Evolutionary conservation across 768 basidiomycete genomes (phyloP), one percentile per base, ranked within the genome.

Genomic region (Postia placenta): DNA sequence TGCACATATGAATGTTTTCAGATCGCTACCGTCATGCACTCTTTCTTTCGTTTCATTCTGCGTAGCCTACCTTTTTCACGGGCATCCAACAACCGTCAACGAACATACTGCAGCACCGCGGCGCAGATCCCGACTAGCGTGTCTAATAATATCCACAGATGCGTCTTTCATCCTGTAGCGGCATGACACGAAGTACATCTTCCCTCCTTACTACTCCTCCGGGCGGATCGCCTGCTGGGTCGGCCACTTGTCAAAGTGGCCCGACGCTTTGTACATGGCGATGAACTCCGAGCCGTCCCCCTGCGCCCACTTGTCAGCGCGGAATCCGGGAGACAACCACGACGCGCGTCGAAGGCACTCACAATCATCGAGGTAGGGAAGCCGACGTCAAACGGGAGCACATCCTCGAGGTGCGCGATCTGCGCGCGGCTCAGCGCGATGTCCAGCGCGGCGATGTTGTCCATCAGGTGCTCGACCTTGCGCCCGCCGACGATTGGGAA

Each of bases 401-500:
- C 57, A 12, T 63, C 57, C 40, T 79, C 76, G 11, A 80, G 49
- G 36, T 64, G 68, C 26, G 66, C 61, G 27, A 78, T 70, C 17
- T 78, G 74, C 27, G 70, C 68, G 0, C 62, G 51, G 2, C 68
- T 69, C 28, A 79, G 67, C 0, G 64, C 49, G 27, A 80, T 71
- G 11, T 69, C 64, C 3, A 79, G 56, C 2, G 77, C 74, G 52
- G 77, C 68, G 17, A 78, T 49, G 51, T 78, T 80, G 38, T 68
- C 69, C 42, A 62, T 37, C 12, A 79, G 58, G 33, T 79, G 72
- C 53, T 75, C 74, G 25, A 75, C 61, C 53, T 75, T 79, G 35
- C 74, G 65, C 0, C 73, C 70, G 3, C 75, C 74, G n/a, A 76
- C 58, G 50, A 77, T 65, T 0, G 74, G 74, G 60, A 78, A 76